These are phyloP conservation scores for Fusarium secorum DNA, from an alignment of 2,329 filamentous ascomycete species.

Conservation along the genomic window DNA sequence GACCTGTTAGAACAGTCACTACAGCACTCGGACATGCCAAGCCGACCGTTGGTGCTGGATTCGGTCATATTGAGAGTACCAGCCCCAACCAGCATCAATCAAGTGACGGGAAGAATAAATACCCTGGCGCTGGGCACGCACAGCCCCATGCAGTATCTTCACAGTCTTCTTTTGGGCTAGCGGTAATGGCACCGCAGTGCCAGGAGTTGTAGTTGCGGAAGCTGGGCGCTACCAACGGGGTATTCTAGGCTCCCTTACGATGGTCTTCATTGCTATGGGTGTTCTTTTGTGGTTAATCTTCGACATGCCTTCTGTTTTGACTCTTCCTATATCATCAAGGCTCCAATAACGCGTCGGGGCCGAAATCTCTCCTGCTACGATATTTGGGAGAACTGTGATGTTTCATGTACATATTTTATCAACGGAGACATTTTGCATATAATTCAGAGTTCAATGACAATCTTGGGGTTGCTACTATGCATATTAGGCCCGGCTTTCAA, in stretches of 20 bases:
- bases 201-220: not conserved
- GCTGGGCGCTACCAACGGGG: not conserved
- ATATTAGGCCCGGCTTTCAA: accelerated
- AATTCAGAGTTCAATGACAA: too few relatives aligned
- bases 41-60: not conserved
- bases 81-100: accelerated
- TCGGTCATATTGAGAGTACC: accelerated
- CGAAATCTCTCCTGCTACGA: accelerated
- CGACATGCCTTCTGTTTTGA: accelerated
- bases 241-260: accelerated
- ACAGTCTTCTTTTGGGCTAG: accelerated
- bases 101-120: accelerated
- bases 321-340: not conserved
- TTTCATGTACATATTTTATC: not conserved
- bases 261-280: not conserved
- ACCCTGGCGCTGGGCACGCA: accelerated
- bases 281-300: accelerated
- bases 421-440: accelerated
- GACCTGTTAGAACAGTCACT: not conserved
- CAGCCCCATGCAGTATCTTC: not conserved
- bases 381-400: accelerated
- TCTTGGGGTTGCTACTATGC: accelerated
- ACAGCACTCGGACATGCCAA: not conserved
- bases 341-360: not conserved
- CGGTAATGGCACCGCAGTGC: not conserved